Conservation (phyloP, 768 basidiomycete species). For the Hypsizygus marmoreus region DNA sequence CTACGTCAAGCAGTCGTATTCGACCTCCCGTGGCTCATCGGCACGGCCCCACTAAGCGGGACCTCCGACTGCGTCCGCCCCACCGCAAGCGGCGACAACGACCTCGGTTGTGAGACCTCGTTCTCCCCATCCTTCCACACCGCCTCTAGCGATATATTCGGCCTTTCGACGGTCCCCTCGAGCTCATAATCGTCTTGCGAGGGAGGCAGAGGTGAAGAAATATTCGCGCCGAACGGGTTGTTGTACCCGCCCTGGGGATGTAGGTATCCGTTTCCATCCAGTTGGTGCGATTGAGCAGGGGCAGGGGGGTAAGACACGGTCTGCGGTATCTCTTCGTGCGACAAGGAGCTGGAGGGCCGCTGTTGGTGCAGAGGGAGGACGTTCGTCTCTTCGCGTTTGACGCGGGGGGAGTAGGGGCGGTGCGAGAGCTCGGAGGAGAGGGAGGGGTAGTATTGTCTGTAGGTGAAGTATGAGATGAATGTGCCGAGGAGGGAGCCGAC, state of each 20-base stretch:
- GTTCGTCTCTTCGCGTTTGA: slow-evolving; percentile 43
- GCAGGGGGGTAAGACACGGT: too few species aligned
- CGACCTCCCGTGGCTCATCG: too few species aligned
- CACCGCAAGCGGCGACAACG: too few species aligned
- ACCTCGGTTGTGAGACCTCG: too few species aligned
- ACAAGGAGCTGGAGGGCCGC: slow-evolving; percentile 5
- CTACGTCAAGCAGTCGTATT: too few species aligned
- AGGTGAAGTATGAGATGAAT: slow-evolving; percentile 68
- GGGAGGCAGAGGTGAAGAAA: slow-evolving; percentile 3
- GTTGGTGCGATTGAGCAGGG: slow-evolving; percentile 16
- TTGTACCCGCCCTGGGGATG: slow-evolving; percentile 7
- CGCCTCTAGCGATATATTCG: slow-evolving; percentile 31
- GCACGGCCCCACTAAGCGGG: too few species aligned
- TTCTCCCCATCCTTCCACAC: slow-evolving; percentile 36
- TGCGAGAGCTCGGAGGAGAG: slow-evolving; percentile 64
- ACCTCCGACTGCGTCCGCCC: too few species aligned
- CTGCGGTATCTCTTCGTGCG: slow-evolving; percentile 11
- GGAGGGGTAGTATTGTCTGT: slow-evolving; percentile 84
- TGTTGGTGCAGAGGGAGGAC: slow-evolving; percentile 42
- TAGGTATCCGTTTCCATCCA: slow-evolving; percentile 1
- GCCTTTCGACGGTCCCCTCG: slow-evolving; percentile 35
- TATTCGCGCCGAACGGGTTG: slow-evolving; percentile 12
- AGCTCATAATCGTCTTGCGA: slow-evolving; percentile 24
- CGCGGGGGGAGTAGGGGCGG: slow-evolving; percentile 72
- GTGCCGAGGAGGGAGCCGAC: slow-evolving; percentile 79